These are phyloP conservation scores for Rosa chinensis DNA, from an alignment of 306 rosid genomes.

Conservation along the genomic window DNA sequence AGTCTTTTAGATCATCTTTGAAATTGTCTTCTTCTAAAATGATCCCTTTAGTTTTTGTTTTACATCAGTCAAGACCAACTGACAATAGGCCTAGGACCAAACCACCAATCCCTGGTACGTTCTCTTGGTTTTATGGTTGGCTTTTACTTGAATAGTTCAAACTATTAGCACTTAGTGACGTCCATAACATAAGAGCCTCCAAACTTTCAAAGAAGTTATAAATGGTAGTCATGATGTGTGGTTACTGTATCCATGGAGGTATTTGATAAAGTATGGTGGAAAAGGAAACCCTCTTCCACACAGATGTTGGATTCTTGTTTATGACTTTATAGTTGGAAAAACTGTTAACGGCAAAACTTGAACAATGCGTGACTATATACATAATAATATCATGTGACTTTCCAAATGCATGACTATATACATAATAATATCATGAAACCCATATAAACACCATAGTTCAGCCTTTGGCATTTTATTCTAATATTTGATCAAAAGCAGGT, in stretches of 20 bases:
- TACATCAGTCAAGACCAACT: not conserved
- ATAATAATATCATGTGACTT: not conserved
- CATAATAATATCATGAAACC: no score
- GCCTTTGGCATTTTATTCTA: not conserved
- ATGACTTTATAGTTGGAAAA: not conserved
- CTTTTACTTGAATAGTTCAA: not conserved
- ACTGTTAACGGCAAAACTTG: not conserved
- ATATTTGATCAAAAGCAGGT: conserved; percentile 22
- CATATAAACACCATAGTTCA: not conserved
- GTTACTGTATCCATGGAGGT: not conserved
- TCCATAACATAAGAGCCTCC: not conserved
- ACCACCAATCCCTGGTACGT: not conserved
- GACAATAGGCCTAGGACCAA: not conserved
- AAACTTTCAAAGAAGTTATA: not conserved
- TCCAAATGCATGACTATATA: not conserved
- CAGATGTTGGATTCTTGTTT: not conserved
- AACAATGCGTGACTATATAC: not conserved
- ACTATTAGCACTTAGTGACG: not conserved
- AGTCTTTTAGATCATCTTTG: not conserved
- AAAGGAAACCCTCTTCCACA: not conserved
- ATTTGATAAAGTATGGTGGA: not conserved
- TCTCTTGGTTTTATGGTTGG: not conserved
- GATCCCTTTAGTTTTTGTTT: not conserved
- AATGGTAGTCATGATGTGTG: not conserved
- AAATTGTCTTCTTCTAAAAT: not conserved